Conservation (phyloP, 2,329 filamentous ascomycete genomes). For the Diaporthe destruens region DNA sequence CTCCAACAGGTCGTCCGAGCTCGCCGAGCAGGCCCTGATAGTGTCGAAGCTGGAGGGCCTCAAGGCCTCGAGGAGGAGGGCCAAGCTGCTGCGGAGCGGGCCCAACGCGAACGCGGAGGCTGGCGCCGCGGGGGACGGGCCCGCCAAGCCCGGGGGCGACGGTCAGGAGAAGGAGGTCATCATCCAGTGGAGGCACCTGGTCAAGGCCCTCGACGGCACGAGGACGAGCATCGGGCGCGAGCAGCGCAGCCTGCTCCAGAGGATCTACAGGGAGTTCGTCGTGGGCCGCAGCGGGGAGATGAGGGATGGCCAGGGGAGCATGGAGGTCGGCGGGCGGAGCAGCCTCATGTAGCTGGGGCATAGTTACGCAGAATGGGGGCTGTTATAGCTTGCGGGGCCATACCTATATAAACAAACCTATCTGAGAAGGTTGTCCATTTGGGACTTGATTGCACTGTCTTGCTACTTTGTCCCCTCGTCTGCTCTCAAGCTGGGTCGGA, state of each 20-base stretch:
- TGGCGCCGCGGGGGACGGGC: constrained; percentile 5
- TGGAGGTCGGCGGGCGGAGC: constrained; percentile 90
- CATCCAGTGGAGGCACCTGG: constrained; percentile 86
- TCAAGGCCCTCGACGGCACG: constrained; percentile 81
- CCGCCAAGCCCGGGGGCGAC: constrained; percentile 41
- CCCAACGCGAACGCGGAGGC: constrained; percentile 46
- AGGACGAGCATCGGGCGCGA: constrained; percentile 84
- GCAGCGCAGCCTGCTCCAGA: constrained; percentile 79
- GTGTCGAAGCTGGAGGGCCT: constrained; percentile 85
- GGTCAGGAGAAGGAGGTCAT: constrained; percentile 72
- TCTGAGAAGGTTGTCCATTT: too few relatives aligned
- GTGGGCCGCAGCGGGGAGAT: constrained; percentile 94
- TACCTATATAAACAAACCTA: neutral
- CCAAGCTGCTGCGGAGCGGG: constrained; percentile 62
- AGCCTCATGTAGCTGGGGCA: constrained; percentile 81
- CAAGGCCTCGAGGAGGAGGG: constrained; percentile 76
- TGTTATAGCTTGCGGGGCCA: neutral
- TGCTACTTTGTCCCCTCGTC: too few relatives aligned
- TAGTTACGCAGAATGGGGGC: neutral
- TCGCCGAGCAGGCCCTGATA: constrained; percentile 84
- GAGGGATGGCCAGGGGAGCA: constrained; percentile 91
- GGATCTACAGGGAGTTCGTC: constrained; percentile 94
- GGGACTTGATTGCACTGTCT: too few relatives aligned
- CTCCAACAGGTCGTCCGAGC: constrained; percentile 63
- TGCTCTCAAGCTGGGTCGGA: too few relatives aligned